phyloP scores from a whole-genome alignment of 108 stramenopile genomes.

The Parmales sp. region DNA sequence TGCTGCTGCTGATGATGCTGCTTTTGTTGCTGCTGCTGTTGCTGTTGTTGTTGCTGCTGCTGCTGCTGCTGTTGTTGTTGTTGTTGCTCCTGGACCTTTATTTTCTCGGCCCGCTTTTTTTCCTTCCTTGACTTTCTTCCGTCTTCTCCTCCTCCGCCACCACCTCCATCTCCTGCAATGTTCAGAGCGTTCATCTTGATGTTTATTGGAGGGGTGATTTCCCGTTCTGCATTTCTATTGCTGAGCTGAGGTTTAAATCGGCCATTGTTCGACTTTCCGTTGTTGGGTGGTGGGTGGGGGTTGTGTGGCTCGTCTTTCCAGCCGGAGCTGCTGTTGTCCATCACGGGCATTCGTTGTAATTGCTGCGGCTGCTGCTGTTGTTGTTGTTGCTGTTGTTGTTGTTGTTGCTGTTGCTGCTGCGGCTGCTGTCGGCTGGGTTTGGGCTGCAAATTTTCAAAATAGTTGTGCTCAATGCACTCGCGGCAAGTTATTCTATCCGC shows the following conservation, averaged over 20 bases:
- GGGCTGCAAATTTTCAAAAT: conserved; percentile 26
- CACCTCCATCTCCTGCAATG: background rate
- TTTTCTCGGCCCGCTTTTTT: background rate
- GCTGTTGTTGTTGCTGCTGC: background rate
- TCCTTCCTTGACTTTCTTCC: background rate
- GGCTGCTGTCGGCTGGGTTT: background rate
- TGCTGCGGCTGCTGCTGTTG: background rate
- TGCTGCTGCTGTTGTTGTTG: background rate
- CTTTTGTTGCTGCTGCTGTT: background rate
- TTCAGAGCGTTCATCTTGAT: no score
- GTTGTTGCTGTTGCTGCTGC: background rate
- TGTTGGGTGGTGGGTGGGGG: background rate
- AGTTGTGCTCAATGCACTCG: conserved; percentile 24
- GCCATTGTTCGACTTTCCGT: background rate
- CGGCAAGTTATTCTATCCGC: background rate
- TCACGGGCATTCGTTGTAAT: no score
- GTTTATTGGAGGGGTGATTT: background rate
- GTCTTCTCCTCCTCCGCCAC: background rate
- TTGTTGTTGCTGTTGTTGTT: background rate
- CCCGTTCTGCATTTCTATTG: background rate
- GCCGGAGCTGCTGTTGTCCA: no score
- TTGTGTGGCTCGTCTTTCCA: no score
- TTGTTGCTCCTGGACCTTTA: background rate
- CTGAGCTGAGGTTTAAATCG: background rate
- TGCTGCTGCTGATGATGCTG: background rate